Evolutionary conservation across 495 filamentous ascomycete genomes (phyloP).

Genomic region (Acidomyces sp.): DNA sequence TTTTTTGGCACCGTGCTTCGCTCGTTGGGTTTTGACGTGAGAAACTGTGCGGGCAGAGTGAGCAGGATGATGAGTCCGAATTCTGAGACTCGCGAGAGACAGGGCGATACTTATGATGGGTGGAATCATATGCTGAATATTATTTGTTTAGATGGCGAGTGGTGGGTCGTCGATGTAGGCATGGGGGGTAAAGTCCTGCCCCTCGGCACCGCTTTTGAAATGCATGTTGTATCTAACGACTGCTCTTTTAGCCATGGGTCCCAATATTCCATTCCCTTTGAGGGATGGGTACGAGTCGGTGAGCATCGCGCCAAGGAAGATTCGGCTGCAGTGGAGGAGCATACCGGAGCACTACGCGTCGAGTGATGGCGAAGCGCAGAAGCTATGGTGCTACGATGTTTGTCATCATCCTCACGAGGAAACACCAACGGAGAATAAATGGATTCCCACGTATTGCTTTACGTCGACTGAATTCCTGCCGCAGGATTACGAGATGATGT

Average conservation of each 20-base stretch:
- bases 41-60: slow-evolving; percentile 23
- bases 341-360: slow-evolving; percentile 27
- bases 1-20: slow-evolving; percentile 53
- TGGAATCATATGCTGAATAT: slow-evolving; percentile 63
- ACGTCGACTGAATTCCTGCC: slow-evolving; percentile 45
- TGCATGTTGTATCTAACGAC: no score
- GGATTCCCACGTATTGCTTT: slow-evolving; percentile 49
- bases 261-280: slow-evolving; percentile 22
- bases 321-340: slow-evolving; percentile 10
- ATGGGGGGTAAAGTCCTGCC: no score
- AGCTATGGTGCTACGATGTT: slow-evolving; percentile 50
- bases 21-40: slow-evolving; percentile 41
- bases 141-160: slow-evolving; percentile 37
- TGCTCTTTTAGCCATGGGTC: slow-evolving; percentile 46
- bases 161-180: slow-evolving; percentile 56
- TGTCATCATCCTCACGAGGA: slow-evolving; percentile 30
- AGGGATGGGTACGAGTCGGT: slow-evolving; percentile 11
- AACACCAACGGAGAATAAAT: slow-evolving; percentile 31
- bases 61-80: slow-evolving; percentile 3
- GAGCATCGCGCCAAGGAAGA: slow-evolving; percentile 8
- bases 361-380: slow-evolving; percentile 32
- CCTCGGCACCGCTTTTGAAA: no score
- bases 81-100: slow-evolving; percentile 5
- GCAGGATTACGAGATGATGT: slow-evolving; percentile 54
- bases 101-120: slow-evolving; percentile 13